These are phyloP conservation scores for Lactifluus volemus DNA, from an alignment of 768 basidiomycete genomes.

Conservation along the genomic window DNA sequence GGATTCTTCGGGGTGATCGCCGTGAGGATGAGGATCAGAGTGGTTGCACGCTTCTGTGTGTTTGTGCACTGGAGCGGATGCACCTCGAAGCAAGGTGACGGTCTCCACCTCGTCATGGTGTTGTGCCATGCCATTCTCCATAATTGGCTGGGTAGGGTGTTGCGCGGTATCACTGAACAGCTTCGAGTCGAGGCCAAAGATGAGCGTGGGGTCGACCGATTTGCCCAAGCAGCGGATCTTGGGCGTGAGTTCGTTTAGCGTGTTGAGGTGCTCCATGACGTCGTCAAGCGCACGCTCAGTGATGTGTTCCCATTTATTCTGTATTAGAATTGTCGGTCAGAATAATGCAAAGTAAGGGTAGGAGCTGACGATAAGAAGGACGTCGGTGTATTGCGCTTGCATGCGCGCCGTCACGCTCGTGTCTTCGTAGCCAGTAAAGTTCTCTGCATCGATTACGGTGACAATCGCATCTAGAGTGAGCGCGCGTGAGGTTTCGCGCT, in stretches of 20 bases:
- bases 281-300: constrained; percentile 71
- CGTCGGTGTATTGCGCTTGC: constrained; percentile 93
- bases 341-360: not conserved
- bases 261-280: constrained; percentile 80
- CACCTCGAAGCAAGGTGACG: constrained; percentile 48
- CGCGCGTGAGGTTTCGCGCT: constrained; percentile 63
- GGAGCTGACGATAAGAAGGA: constrained; percentile 67
- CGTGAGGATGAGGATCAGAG: not conserved
- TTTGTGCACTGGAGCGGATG: constrained; percentile 19
- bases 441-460: constrained; percentile 87
- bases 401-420: constrained; percentile 85
- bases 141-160: not conserved
- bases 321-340: not conserved
- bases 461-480: constrained; percentile 85
- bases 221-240: constrained; percentile 61
- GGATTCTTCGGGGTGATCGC: not conserved
- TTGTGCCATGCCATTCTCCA: constrained; percentile 26
- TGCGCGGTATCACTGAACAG: constrained; percentile 39
- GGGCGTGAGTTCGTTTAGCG: constrained; percentile 84
- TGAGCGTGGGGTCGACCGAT: constrained; percentile 66
- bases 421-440: constrained; percentile 91
- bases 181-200: constrained; percentile 88
- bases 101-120: constrained; percentile 85
- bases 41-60: constrained; percentile 2
- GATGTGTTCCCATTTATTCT: constrained; percentile 90